phyloP scores from a whole-genome alignment of 768 basidiomycete species.

The Mycena amicta region DNA sequence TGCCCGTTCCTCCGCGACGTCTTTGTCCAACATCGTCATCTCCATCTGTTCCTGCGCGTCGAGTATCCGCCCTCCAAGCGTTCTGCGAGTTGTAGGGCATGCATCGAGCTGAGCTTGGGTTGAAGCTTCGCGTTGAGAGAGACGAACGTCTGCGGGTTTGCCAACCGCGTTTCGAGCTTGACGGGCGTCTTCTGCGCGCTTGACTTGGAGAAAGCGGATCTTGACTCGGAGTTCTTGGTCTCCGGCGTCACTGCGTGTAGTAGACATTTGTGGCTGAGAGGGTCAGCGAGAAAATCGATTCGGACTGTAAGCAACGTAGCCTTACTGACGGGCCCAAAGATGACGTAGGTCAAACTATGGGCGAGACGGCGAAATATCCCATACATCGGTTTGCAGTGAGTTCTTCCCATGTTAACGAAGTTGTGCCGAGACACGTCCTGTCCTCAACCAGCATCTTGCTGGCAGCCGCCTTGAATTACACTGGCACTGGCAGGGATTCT shows the following conservation, averaged over 20 bases:
- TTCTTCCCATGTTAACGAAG: no score
- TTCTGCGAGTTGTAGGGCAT: conserved; percentile 72
- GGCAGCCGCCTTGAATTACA: no score
- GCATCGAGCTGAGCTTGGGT: conserved; percentile 80
- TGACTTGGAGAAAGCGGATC: conserved; percentile 81
- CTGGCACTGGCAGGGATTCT: no score
- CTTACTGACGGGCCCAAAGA: neutral
- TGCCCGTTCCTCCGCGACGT: conserved; percentile 92
- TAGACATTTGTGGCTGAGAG: neutral
- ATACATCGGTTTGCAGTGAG: conserved; percentile 67
- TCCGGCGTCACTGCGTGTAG: conserved; percentile 36
- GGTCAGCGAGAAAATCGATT: conserved; percentile 4
- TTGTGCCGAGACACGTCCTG: no score
- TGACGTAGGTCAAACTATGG: conserved; percentile 36
- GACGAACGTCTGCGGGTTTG: conserved; percentile 83
- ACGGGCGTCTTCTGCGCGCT: conserved; percentile 84
- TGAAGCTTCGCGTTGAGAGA: conserved; percentile 86
- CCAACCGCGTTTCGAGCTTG: conserved; percentile 81
- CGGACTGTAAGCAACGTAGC: neutral
- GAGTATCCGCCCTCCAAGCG: conserved; percentile 69
- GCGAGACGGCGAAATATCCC: conserved; percentile 91
- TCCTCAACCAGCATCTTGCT: no score
- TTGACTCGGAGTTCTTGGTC: conserved; percentile 85
- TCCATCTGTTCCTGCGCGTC: conserved; percentile 91
- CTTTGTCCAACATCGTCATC: conserved; percentile 94